phyloP scores from a whole-genome alignment of 2,329 filamentous ascomycete species.

The Microdochium bolleyi region DNA sequence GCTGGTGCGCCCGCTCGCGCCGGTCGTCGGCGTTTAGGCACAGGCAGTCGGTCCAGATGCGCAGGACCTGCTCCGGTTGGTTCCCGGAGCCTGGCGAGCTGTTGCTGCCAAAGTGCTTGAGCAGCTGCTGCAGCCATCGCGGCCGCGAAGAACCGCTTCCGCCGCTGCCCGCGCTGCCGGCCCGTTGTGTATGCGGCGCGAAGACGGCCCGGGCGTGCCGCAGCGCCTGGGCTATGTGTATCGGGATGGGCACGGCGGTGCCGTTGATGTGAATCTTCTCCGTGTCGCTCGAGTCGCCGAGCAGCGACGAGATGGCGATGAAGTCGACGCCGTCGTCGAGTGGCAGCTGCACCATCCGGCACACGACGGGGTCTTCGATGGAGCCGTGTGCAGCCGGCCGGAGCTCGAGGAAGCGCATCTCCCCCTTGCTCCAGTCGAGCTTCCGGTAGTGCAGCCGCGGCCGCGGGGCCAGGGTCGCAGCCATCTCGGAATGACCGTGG shows the following conservation, averaged over 20 bases:
- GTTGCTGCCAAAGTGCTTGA: constrained; percentile 2
- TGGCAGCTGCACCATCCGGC: constrained; percentile 20
- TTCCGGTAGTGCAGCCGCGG: constrained; percentile 6
- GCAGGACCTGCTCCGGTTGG: constrained; percentile 1
- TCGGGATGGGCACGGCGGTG: constrained; percentile 14
- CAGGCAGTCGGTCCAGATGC: constrained; percentile 6
- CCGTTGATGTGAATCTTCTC: constrained; percentile 21
- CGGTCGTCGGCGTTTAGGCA: constrained; percentile 5
- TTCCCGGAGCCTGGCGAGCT: constrained; percentile 2
- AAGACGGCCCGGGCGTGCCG: constrained; percentile 23
- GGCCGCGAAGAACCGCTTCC: background rate
- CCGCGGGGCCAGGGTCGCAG: background rate
- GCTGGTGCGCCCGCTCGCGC: constrained; percentile 2
- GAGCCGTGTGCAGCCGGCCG: constrained; percentile 12
- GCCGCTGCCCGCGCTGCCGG: background rate
- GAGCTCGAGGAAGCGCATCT: constrained; percentile 24
- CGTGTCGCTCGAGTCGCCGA: constrained; percentile 9
- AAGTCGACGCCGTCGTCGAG: constrained; percentile 10
- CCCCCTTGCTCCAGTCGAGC: constrained; percentile 13
- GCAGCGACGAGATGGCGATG: constrained; percentile 6
- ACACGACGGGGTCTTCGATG: constrained; percentile 20
- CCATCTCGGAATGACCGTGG: background rate
- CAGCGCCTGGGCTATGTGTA: constrained; percentile 19
- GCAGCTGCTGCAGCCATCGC: constrained; percentile 4
- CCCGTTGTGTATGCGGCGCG: background rate